Conservation (phyloP, 2,329 filamentous ascomycete genomes). For the Cladobotryum mycophilum region DNA sequence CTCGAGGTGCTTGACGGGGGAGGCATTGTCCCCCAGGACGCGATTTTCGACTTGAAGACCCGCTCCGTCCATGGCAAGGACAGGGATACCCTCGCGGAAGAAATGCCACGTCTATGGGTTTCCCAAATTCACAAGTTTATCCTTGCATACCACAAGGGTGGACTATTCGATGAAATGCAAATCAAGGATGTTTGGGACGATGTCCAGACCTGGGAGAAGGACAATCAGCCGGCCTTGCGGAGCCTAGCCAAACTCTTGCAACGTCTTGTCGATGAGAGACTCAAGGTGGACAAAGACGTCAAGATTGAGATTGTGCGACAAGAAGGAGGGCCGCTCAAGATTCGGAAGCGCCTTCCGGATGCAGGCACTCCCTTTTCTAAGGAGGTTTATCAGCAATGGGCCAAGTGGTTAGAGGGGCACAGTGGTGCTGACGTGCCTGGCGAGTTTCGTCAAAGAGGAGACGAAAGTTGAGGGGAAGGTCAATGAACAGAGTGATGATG, state of each 20-base stretch:
- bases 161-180: conserved; percentile 30
- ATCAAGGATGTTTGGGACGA: conserved; percentile 25
- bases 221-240: conserved; percentile 24
- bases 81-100: conserved; percentile 25
- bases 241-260: conserved; percentile 21
- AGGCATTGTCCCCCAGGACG: conserved; percentile 21
- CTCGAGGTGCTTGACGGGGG: conserved; percentile 18
- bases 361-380: conserved; percentile 20
- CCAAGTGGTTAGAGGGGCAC: conserved; percentile 16
- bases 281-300: conserved; percentile 6
- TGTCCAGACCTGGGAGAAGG: conserved; percentile 31
- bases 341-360: conserved; percentile 19
- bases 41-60: conserved; percentile 41
- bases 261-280: conserved; percentile 14
- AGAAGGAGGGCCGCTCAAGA: conserved; percentile 15
- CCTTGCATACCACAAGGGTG: conserved; percentile 33
- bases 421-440: neutral
- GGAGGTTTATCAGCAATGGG: conserved; percentile 18
- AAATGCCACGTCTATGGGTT: conserved; percentile 38
- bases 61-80: conserved; percentile 23
- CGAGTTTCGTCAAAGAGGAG: neutral
- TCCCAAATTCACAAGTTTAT: conserved; percentile 34
- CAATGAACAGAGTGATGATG: conserved; percentile 7
- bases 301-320: conserved; percentile 21
- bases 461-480: neutral